phyloP scores from a whole-genome alignment of 768 basidiomycete genomes.

The Lactifluus piperatus region DNA sequence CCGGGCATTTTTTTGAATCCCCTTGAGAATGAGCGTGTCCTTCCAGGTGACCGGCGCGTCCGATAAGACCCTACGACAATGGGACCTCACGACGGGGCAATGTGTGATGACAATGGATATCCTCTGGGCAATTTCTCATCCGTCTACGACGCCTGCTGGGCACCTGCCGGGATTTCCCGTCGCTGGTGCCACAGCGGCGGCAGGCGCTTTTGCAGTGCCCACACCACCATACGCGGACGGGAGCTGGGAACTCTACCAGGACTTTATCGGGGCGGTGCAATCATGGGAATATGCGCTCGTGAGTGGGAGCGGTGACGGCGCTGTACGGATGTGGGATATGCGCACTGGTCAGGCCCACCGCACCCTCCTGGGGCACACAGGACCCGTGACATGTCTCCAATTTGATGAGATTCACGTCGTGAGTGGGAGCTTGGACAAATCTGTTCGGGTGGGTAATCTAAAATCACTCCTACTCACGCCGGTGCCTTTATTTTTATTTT shows the following conservation, averaged over 20 bases:
- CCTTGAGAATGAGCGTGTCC: background rate
- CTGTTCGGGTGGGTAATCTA: constrained; percentile 55
- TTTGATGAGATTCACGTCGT: constrained; percentile 94
- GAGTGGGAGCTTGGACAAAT: constrained; percentile 90
- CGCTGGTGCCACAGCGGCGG: constrained; percentile 43
- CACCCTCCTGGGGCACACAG: constrained; percentile 87
- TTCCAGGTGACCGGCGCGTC: constrained; percentile 90
- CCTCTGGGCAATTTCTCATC: constrained; percentile 97
- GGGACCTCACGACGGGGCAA: constrained; percentile 96
- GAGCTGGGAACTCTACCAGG: constrained; percentile 90
- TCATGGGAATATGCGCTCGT: constrained; percentile 99
- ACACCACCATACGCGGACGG: constrained; percentile 87
- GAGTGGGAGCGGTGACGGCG: constrained; percentile 95
- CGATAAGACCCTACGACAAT: constrained; percentile 96
- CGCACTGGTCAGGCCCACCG: constrained; percentile 95
- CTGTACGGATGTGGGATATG: constrained; percentile 99
- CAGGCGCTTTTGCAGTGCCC: constrained; percentile 68
- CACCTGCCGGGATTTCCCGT: constrained; percentile 39
- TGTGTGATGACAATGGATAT: constrained; percentile 99
- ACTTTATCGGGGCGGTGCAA: constrained; percentile 95
- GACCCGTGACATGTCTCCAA: constrained; percentile 86
- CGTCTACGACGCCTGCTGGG: constrained; percentile 40
- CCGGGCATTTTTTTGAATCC: background rate
- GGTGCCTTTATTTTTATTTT: background rate
- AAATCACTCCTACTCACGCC: background rate